These are phyloP conservation scores for Monosporascus sp. DNA, from an alignment of 2,329 filamentous ascomycete genomes.

Conservation along the genomic window DNA sequence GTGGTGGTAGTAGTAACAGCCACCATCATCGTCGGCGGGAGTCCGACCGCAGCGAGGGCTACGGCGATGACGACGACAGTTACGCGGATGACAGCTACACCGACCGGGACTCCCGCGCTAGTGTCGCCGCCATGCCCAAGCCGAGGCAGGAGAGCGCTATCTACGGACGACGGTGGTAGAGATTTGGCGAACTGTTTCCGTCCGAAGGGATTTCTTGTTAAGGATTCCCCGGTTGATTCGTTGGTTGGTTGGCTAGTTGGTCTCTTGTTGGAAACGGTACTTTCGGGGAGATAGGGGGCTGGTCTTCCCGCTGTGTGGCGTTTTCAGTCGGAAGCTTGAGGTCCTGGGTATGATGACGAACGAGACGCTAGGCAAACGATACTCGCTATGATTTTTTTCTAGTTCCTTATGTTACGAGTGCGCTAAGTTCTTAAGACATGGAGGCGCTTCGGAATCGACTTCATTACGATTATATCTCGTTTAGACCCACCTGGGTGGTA, in stretches of 20 bases:
- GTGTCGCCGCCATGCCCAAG: constrained; percentile 5
- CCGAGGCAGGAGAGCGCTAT: constrained; percentile 31
- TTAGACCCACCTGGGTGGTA: not conserved
- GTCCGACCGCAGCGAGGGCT: constrained; percentile 38
- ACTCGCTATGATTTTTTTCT: no score
- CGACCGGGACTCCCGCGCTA: constrained; percentile 18
- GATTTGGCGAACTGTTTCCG: not conserved
- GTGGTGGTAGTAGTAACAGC: not conserved
- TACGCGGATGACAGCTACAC: constrained; percentile 6
- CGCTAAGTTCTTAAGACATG: no score
- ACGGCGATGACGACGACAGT: constrained; percentile 32
- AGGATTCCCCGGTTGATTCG: no score
- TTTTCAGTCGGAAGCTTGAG: no score
- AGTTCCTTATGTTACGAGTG: no score
- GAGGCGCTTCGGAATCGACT: no score
- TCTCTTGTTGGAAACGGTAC: not conserved
- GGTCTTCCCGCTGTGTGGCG: no score
- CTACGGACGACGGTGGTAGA: constrained; percentile 38
- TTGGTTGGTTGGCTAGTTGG: not conserved
- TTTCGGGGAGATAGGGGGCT: no score
- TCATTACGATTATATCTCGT: no score
- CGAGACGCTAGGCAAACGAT: no score
- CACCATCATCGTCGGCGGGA: no score
- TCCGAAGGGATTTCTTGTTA: not conserved
- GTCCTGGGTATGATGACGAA: no score